These are phyloP conservation scores for Thermothelomyces thermophilus DNA, from an alignment of 2,329 filamentous ascomycete genomes.

Conservation along the genomic window DNA sequence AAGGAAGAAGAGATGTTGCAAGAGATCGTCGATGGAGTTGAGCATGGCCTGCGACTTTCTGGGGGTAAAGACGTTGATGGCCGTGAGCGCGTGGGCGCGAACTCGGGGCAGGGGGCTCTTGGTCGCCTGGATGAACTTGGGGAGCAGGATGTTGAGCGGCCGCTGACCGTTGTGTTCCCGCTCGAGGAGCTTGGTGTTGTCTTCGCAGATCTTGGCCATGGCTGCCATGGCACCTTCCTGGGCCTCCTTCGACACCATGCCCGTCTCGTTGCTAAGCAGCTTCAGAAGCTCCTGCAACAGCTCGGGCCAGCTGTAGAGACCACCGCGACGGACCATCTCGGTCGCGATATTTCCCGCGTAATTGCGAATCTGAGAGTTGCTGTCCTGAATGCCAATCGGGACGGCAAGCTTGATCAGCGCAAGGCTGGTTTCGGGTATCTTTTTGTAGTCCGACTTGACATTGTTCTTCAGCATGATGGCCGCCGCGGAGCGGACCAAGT, in stretches of 20 bases:
- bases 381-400: slow-evolving; percentile 73
- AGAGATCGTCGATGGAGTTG: slow-evolving; percentile 70
- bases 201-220: slow-evolving; percentile 91
- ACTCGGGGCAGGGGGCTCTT: slow-evolving; percentile 70
- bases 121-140: slow-evolving; percentile 83
- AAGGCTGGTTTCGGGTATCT: slow-evolving; percentile 67
- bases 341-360: slow-evolving; percentile 92
- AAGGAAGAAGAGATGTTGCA: slow-evolving; percentile 76
- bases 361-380: slow-evolving; percentile 73
- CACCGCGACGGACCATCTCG: slow-evolving; percentile 77
- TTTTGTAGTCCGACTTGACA: slow-evolving; percentile 66
- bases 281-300: slow-evolving; percentile 75
- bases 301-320: slow-evolving; percentile 85
- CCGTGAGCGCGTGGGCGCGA: slow-evolving; percentile 69
- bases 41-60: slow-evolving; percentile 77
- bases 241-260: slow-evolving; percentile 60
- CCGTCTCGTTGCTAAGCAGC: slow-evolving; percentile 66
- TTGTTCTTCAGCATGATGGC: slow-evolving; percentile 97
- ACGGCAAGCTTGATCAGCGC: slow-evolving; percentile 73
- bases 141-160: slow-evolving; percentile 80
- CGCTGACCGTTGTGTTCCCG: slow-evolving; percentile 82
- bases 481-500: slow-evolving; percentile 75
- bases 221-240: slow-evolving; percentile 94
- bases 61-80: slow-evolving; percentile 87
- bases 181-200: slow-evolving; percentile 81